These are phyloP conservation scores for Cladosporium sp. DNA, from an alignment of 2,329 filamentous ascomycete species.

Conservation along the genomic window DNA sequence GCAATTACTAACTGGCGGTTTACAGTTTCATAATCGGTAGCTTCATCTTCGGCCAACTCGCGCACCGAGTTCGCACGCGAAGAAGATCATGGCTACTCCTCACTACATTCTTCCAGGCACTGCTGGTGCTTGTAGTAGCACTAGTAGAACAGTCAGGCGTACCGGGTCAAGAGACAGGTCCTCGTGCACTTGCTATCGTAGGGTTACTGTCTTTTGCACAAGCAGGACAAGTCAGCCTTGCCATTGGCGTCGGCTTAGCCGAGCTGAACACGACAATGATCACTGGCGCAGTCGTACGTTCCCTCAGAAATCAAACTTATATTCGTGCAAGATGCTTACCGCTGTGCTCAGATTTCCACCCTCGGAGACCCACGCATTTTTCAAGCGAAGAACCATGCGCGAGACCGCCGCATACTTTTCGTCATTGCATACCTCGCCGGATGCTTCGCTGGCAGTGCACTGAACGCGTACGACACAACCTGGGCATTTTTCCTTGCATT, in stretches of 20 bases:
- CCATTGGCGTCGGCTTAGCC: conserved; percentile 24
- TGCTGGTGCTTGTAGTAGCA: conserved; percentile 23
- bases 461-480: conserved; percentile 14
- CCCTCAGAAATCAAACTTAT: conserved; percentile 5
- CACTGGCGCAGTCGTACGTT: conserved; percentile 26
- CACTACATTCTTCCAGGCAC: conserved; percentile 24
- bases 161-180: conserved; percentile 3
- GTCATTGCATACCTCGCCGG: conserved; percentile 23
- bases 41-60: conserved; percentile 26
- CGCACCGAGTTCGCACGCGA: conserved; percentile 21
- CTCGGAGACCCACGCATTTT: conserved; percentile 9
- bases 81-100: conserved; percentile 26
- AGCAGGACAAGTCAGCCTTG: conserved; percentile 27
- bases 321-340: background rate
- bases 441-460: conserved; percentile 24
- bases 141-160: conserved; percentile 18
- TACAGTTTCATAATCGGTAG: conserved; percentile 25
- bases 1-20: background rate
- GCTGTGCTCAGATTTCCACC: conserved; percentile 18
- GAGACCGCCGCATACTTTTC: conserved; percentile 21
- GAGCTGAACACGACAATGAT: conserved; percentile 32
- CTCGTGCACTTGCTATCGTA: conserved; percentile 19
- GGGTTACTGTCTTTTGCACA: conserved; percentile 23
- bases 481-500: conserved; percentile 25
- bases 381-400: conserved; percentile 19